Conservation (phyloP, 2,329 filamentous ascomycete species). For the Onygenales sp. region DNA sequence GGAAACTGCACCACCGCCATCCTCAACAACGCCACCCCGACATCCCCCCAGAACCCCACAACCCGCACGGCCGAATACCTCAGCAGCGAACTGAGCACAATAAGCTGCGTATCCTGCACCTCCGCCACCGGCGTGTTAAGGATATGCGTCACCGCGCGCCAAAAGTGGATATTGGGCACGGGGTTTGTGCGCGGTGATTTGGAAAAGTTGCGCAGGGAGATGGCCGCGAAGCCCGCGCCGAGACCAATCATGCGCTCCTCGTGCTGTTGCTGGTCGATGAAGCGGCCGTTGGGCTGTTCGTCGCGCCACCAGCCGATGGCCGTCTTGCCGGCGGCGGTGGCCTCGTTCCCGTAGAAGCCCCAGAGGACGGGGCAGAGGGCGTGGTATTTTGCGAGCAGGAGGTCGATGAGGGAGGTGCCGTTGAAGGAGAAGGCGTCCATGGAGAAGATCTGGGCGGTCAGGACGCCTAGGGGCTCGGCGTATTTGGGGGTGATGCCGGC, state of each 20-base stretch:
- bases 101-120: conserved; percentile 63
- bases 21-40: conserved; percentile 61
- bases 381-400: conserved; percentile 79
- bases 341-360: conserved; percentile 68
- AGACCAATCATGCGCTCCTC: conserved; percentile 75
- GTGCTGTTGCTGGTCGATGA: conserved; percentile 62
- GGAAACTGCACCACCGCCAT: conserved; percentile 69
- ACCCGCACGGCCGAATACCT: conserved; percentile 66
- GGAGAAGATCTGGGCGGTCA: conserved; percentile 66
- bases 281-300: conserved; percentile 40
- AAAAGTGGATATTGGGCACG: conserved; percentile 72
- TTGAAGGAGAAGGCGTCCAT: conserved; percentile 57
- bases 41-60: conserved; percentile 69
- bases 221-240: conserved; percentile 71
- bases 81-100: conserved; percentile 62
- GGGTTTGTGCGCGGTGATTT: conserved; percentile 60
- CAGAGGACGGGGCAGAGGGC: conserved; percentile 76
- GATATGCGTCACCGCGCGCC: conserved; percentile 66
- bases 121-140: conserved; percentile 61
- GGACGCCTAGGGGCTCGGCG: conserved; percentile 71
- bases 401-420: conserved; percentile 62
- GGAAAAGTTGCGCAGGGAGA: conserved; percentile 74
- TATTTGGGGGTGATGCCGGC: conserved; percentile 53
- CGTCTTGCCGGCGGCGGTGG: conserved; percentile 55
- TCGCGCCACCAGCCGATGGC: conserved; percentile 67